A percentile compares a stretch with the other conserved stretches of the same genome.
phyloP scores from a whole-genome alignment of 2,329 filamentous ascomycete genomes.

The Alternaria solani region DNA sequence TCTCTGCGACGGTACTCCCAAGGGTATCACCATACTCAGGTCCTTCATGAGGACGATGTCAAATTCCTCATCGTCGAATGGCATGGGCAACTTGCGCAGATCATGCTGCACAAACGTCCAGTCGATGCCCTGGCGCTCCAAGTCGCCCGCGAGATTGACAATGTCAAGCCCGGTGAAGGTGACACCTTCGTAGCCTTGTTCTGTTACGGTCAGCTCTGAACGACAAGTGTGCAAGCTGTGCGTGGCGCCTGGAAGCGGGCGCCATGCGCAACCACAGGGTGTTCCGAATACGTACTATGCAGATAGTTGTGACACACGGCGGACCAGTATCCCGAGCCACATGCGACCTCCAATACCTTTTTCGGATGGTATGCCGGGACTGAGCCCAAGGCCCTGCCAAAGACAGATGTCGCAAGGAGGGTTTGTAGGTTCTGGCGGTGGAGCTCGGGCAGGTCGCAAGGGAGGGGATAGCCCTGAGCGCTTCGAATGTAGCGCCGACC shows the following conservation, averaged over 20 bases:
- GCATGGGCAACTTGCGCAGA: slow-evolving; percentile 75
- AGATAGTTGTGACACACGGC: slow-evolving; percentile 86
- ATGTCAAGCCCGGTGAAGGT: slow-evolving; percentile 86
- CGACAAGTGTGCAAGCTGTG: background rate
- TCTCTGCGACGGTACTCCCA: slow-evolving; percentile 61
- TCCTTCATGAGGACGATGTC: slow-evolving; percentile 92
- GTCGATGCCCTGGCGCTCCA: slow-evolving; percentile 76
- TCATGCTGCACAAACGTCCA: slow-evolving; percentile 93
- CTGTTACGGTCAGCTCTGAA: slow-evolving; percentile 9
- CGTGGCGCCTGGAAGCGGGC: background rate
- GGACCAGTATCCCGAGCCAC: slow-evolving; percentile 89
- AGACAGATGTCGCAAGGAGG: slow-evolving; percentile 79
- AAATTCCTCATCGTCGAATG: slow-evolving; percentile 81
- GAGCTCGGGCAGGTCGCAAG: slow-evolving; percentile 84
- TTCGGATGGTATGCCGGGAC: slow-evolving; percentile 69
- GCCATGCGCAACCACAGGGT: background rate
- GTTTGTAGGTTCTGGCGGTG: slow-evolving; percentile 88
- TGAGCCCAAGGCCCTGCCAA: slow-evolving; percentile 80
- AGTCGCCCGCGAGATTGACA: slow-evolving; percentile 72
- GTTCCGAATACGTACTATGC: slow-evolving; percentile 51
- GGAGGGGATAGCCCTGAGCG: slow-evolving; percentile 77
- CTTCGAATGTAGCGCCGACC: slow-evolving; percentile 86
- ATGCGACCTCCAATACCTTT: slow-evolving; percentile 81
- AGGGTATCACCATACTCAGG: slow-evolving; percentile 71
- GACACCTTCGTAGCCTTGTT: slow-evolving; percentile 71